Evolutionary conservation across 805 yeast genomes (phyloP), one percentile per base, ranked within the genome.

Genomic region (Candida bentonensis): DNA sequence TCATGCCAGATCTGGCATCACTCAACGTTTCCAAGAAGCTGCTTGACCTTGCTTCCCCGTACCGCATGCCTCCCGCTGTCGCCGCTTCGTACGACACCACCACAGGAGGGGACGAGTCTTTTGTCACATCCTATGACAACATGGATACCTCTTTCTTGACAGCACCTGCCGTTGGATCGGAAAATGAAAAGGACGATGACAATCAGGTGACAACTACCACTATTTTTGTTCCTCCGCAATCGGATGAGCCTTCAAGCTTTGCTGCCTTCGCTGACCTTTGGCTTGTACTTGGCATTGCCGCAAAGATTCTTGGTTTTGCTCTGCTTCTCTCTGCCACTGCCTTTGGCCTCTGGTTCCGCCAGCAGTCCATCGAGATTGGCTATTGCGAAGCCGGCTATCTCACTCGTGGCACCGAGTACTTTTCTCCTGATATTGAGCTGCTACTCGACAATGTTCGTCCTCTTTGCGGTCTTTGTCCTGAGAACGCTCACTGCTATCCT

Each of bases 381-480:
- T 30, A 30, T 15, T 30, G 36, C 17, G 17, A 30, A 9, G 36
- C 36, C 7, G 36, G 36, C 5, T 30, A 30, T 30, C 17, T 30
- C 17, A 30, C 36, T 4, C 36, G 36, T 13, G 36, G 36, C 20
- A 13, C 17, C 20, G 36, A 30, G 36, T 30, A 30, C n/a, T 30
- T 30, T 15, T 15, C 36, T 11, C 36, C 20, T 11, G 20, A 25
- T 3, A 26, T 27, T 9, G 52, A 40, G 21, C 11, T 36, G 36
- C 61, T 65, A 46, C 59, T 82, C 46, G 73, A 72, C 42, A 46
- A 56, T 0, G 57, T 70, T 42, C 70, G 70, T 42, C 94, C 94
- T 2, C 40, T 51, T 0, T 89, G 98, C 63, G 63, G 73, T 3
- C 73, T 73, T 22, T 89, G 97, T 57, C 96, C 97, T 1, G 72